Base-by-base conservation (phyloP, 345 rosid genomes). In the Hirschfeldia incana region DNA sequence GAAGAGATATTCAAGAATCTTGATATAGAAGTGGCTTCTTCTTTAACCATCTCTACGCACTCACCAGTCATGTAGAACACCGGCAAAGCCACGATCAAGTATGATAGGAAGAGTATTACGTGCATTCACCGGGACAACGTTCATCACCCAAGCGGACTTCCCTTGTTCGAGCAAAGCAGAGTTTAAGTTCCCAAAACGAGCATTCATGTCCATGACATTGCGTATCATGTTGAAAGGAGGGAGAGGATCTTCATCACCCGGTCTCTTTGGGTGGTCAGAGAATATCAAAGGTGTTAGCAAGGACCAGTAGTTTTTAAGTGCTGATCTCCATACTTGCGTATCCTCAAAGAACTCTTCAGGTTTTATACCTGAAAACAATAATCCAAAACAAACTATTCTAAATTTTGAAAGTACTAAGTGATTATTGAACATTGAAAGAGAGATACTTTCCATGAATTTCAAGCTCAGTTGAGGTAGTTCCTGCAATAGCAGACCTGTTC, bases 251-350 rank as follows among this genome's bases (percentile, higher is more conserved):
- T 95, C 98, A 87, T 95, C 99, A 1, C 98, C 99, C 0, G 97
- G 99, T 83, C 99, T 93, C 85, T 95, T 95, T 8, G 99, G 99
- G 77, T 95, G 99, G 86, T 95, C 99, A 34, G 99, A 95, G 85
- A 95, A 95, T 67, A 95, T 95, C 79, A 95, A 74, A 13, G 99
- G 99, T 27, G 98, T 91, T 62, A 95, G 92, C 84, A 93, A 88
- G 32, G 99, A 95, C 98, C 99, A 95, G 82, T 88, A 89, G 74
- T 90, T 92, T 86, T 83, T 90, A 51, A 93, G 84, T 70, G 99
- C 89, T 67, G 89, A 89, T 84, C 82, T 85, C 90, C 94, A 90
- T 73, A 85, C 30, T 73, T 90, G 94, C 13, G 81, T 58, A 60
- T 95, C 94, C 60, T 93, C 97, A 9, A 32, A 83, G 83, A 89